Conservation (phyloP, 495 filamentous ascomycete genomes). For the Polyplosphaeria fusca region DNA sequence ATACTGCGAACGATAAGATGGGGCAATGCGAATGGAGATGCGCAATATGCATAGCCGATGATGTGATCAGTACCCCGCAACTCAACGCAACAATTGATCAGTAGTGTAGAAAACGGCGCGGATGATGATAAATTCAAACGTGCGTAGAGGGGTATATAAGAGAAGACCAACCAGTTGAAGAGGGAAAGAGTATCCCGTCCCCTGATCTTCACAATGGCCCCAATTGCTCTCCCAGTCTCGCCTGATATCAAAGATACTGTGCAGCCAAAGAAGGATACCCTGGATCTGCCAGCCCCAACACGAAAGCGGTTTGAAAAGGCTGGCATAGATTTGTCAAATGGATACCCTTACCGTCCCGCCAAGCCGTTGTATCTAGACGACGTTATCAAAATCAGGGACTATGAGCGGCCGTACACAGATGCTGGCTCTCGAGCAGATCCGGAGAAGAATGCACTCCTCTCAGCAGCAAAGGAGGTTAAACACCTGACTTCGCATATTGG, state of each 20-base stretch:
- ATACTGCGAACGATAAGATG: constrained; percentile 19
- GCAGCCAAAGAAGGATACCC: constrained; percentile 59
- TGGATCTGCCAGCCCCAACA: constrained; percentile 54
- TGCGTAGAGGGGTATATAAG: too few relatives aligned
- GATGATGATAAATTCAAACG: too few relatives aligned
- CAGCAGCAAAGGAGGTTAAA: constrained; percentile 63
- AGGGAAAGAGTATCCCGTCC: too few relatives aligned
- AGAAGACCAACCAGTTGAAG: too few relatives aligned
- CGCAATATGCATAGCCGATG: constrained; percentile 30
- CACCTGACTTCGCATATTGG: constrained; percentile 65
- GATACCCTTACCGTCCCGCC: constrained; percentile 62
- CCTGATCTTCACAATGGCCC: constrained; percentile 33
- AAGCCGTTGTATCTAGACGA: constrained; percentile 63
- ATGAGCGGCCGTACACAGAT: constrained; percentile 57
- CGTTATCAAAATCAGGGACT: constrained; percentile 59
- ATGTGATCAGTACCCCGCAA: constrained; percentile 32
- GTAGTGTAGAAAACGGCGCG: background rate
- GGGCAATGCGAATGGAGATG: background rate
- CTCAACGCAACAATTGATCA: background rate
- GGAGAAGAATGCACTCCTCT: constrained; percentile 61
- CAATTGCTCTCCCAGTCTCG: constrained; percentile 48
- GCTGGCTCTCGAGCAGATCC: constrained; percentile 64
- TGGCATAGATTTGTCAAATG: constrained; percentile 60
- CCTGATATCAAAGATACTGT: constrained; percentile 59
- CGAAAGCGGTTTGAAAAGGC: constrained; percentile 59